Conservation (phyloP, 768 basidiomycete genomes). For the Phanerochaete carnosa region DNA sequence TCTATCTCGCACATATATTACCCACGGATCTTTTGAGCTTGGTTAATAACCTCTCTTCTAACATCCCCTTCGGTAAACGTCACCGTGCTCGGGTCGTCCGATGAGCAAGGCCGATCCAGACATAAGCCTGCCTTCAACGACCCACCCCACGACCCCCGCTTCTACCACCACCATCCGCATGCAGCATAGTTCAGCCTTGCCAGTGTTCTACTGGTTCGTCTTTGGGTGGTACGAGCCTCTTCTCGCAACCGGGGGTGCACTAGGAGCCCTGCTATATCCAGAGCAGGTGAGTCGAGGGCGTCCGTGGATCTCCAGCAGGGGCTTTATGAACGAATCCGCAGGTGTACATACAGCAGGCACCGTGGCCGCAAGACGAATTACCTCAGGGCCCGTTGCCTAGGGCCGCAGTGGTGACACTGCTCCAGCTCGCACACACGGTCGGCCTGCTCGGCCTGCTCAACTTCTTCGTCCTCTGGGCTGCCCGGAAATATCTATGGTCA, state of each 20-base stretch:
- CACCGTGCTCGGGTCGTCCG: neutral
- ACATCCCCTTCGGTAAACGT: neutral
- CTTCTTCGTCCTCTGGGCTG: constrained; percentile 58
- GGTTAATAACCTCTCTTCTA: neutral
- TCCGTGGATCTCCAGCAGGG: neutral
- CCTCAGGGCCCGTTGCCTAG: constrained; percentile 51
- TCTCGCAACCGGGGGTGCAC: constrained; percentile 58
- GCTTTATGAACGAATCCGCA: constrained; percentile 24
- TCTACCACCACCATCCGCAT: constrained; percentile 27
- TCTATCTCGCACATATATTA: neutral
- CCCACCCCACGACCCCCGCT: constrained; percentile 10
- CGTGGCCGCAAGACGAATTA: constrained; percentile 51
- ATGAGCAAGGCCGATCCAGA: neutral
- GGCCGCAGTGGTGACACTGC: constrained; percentile 65
- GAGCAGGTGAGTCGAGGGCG: constrained; percentile 43
- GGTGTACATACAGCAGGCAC: constrained; percentile 75
- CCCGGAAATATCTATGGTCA: constrained; percentile 53
- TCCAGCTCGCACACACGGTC: constrained; percentile 78
- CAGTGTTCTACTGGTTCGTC: constrained; percentile 67
- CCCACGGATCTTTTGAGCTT: neutral
- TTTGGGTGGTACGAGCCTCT: constrained; percentile 77
- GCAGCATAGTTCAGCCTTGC: constrained; percentile 57
- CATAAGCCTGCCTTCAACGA: neutral
- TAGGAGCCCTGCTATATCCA: constrained; percentile 66
- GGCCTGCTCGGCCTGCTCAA: constrained; percentile 72